These are phyloP conservation scores for Bipolaris victoriae DNA, from an alignment of 2,329 filamentous ascomycete genomes.

Conservation along the genomic window DNA sequence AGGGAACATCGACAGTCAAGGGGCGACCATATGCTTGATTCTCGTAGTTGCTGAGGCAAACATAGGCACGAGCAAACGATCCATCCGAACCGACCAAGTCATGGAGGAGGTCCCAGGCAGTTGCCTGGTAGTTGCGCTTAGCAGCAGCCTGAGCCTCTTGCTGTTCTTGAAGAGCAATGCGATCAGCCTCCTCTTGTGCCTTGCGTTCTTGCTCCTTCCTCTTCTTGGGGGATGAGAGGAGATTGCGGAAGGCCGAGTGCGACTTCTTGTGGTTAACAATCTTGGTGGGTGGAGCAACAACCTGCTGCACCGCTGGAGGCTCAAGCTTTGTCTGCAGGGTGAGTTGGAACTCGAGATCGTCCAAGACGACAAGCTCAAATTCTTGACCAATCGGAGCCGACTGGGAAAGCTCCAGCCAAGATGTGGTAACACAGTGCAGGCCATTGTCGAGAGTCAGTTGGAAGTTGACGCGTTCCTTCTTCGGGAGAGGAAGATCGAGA, in stretches of 20 bases:
- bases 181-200: conserved; percentile 82
- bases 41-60: conserved; percentile 93
- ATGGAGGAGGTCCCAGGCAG: conserved; percentile 84
- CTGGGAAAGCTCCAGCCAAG: conserved; percentile 89
- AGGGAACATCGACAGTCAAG: conserved; percentile 85
- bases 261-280: conserved; percentile 75
- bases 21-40: conserved; percentile 85
- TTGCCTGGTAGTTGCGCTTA: conserved; percentile 67
- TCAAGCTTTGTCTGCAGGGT: conserved; percentile 95
- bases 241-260: conserved; percentile 75
- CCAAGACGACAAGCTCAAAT: conserved; percentile 95
- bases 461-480: conserved; percentile 89
- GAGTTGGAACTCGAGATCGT: conserved; percentile 98
- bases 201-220: conserved; percentile 90
- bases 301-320: conserved; percentile 64
- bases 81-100: conserved; percentile 89
- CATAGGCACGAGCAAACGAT: conserved; percentile 91
- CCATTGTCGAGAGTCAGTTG: conserved; percentile 98
- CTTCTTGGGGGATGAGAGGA: conserved; percentile 89
- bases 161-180: conserved; percentile 59
- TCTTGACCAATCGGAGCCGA: conserved; percentile 96
- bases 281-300: conserved; percentile 64
- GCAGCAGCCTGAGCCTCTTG: conserved; percentile 51
- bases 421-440: conserved; percentile 94
- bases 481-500: conserved; percentile 86